phyloP scores from a whole-genome alignment of 2,329 filamentous ascomycete species.

The Fusarium redolens region DNA sequence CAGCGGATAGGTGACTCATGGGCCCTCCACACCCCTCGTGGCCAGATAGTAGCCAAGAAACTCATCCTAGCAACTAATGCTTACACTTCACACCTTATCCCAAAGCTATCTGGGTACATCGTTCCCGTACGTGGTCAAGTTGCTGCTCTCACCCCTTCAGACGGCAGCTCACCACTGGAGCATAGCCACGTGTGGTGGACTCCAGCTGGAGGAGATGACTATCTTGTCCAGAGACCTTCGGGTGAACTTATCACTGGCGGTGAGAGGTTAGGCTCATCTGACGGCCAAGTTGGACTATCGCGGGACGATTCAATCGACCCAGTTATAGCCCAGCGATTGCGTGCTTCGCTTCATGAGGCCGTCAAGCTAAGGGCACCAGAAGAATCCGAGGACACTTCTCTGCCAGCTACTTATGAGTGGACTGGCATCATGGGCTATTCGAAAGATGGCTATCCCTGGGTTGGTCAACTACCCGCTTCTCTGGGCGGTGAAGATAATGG shows the following conservation, averaged over 20 bases:
- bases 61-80: slow-evolving; percentile 86
- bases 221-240: slow-evolving; percentile 76
- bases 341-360: slow-evolving; percentile 54
- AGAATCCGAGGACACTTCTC: slow-evolving; percentile 54
- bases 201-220: slow-evolving; percentile 69
- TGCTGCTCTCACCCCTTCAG: slow-evolving; percentile 71
- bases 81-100: slow-evolving; percentile 82
- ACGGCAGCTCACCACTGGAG: slow-evolving; percentile 53
- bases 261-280: slow-evolving; percentile 67
- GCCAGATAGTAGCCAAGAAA: slow-evolving; percentile 69
- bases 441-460: slow-evolving; percentile 75
- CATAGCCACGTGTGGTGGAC: slow-evolving; percentile 74
- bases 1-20: slow-evolving; percentile 58
- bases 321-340: slow-evolving; percentile 66
- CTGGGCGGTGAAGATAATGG: slow-evolving; percentile 60
- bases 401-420: slow-evolving; percentile 73
- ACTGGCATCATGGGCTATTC: slow-evolving; percentile 85
- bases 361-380: slow-evolving; percentile 55
- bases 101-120: slow-evolving; percentile 75
- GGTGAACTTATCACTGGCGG: slow-evolving; percentile 76
- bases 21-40: slow-evolving; percentile 75
- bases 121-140: slow-evolving; percentile 83
- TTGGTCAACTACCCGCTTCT: slow-evolving; percentile 70
- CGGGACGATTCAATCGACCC: slow-evolving; percentile 70
- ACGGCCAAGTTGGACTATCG: slow-evolving; percentile 62